These are phyloP conservation scores for Poronia punctata DNA, from an alignment of 495 filamentous ascomycete species.

Conservation along the genomic window DNA sequence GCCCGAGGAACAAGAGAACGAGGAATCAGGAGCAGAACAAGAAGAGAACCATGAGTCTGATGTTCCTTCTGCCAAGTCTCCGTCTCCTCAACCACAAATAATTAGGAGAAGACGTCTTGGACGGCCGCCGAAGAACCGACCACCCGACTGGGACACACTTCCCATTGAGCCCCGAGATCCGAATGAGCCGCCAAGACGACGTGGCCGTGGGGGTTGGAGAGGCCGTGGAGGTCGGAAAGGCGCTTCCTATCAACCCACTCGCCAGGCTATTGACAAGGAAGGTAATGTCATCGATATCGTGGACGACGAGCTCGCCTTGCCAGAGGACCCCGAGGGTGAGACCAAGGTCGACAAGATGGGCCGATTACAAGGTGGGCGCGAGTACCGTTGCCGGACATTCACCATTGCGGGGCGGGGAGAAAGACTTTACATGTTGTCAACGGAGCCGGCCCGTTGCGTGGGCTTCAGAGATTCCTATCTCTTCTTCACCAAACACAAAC, in stretches of 20 bases:
- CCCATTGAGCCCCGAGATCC: slow-evolving; percentile 50
- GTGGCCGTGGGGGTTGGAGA: slow-evolving; percentile 61
- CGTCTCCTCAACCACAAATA: slow-evolving; percentile 50
- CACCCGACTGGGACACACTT: slow-evolving; percentile 61
- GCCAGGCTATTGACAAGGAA: slow-evolving; percentile 89
- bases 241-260: slow-evolving; percentile 59
- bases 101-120: slow-evolving; percentile 72
- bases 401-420: slow-evolving; percentile 78
- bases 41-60: slow-evolving; percentile 31
- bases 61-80: slow-evolving; percentile 32
- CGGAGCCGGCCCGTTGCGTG: slow-evolving; percentile 91
- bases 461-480: slow-evolving; percentile 96
- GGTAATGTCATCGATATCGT: slow-evolving; percentile 88
- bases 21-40: slow-evolving; percentile 26
- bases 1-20: slow-evolving; percentile 30
- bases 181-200: slow-evolving; percentile 52
- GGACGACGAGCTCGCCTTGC: slow-evolving; percentile 82
- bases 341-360: slow-evolving; percentile 88
- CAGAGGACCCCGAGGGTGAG: slow-evolving; percentile 83
- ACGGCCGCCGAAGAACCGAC: slow-evolving; percentile 76
- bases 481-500: slow-evolving; percentile 95
- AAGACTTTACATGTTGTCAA: slow-evolving; percentile 93
- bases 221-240: slow-evolving; percentile 68
- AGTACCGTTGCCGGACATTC: slow-evolving; percentile 92
- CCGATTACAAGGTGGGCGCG: slow-evolving; percentile 68